Evolutionary conservation across 1,284 basidiomycete species (phyloP), one percentile per base, ranked within the genome.

Genomic region (Chalciporus piperatoides): DNA sequence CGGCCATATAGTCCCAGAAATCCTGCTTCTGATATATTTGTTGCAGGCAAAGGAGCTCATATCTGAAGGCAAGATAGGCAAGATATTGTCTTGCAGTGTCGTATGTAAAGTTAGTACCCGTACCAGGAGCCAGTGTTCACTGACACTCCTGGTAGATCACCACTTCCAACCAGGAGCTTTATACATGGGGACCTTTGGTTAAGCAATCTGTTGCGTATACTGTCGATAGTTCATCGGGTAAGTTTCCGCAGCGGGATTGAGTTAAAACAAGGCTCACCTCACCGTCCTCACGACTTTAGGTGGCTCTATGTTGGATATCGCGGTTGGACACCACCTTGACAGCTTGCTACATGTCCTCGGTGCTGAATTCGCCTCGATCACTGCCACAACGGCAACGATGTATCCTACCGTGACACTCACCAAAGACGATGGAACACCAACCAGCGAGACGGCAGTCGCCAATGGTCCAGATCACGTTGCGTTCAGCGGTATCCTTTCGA

Each of bases 271-370:
- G 14, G 4, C 10, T 51, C 15, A 17, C 32, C 23, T 23, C 10
- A 2, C 8, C n/a, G n/a, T n/a, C n/a, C n/a, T n/a, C n/a, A n/a
- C n/a, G 25, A 2, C 25, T 4, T 0, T 15, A 56, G 55, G 54
- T 35, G 51, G 37, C 15, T 39, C 50, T 11, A 15, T 57, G 14
- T 17, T 56, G 4, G 54, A 56, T 4, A 38, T 56, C n/a, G 44
- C 4, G 2, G 25, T 56, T 6, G 54, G 54, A 5, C 51, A 53
- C 33, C 55, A 56, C 21, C n/a, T 56, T 32, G 51, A 54, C 38
- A 41, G 51, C 27, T 15, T 57, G 15, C 51, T 57, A 17, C 25
- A 57, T 8, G 55, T 57, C 37, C 51, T 56, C 33, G 51, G 54
- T 6, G 54, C 28, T 15, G 44, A 57, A 17, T 12, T 57, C 2